Conservation (phyloP, 305 asterid genomes). For the Stenogyne calaminthoides region DNA sequence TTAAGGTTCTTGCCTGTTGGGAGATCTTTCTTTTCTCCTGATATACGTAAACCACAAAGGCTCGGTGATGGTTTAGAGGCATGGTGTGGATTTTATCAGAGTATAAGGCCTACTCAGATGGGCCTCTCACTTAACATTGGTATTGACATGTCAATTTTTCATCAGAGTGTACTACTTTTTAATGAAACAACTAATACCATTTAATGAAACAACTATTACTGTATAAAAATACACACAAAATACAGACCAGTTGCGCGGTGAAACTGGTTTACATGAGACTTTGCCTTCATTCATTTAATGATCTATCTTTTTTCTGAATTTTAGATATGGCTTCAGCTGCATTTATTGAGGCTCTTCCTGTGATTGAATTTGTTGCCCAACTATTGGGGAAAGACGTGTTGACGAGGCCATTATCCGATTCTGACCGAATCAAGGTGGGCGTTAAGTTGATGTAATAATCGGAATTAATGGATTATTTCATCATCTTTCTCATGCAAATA, state of each 20-base stretch:
- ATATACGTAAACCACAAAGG: constrained; percentile 78
- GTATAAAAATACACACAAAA: neutral
- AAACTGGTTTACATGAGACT: neutral
- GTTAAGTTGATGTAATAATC: neutral
- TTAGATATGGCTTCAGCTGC: constrained; percentile 99
- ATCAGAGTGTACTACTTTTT: neutral
- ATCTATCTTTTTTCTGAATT: constrained; percentile 19
- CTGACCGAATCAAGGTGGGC: constrained; percentile 85
- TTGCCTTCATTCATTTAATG: constrained; percentile 6
- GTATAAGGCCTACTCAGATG: constrained; percentile 98
- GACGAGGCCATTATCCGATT: constrained; percentile 86
- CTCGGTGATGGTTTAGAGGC: constrained; percentile 99
- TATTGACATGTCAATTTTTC: constrained; percentile 23
- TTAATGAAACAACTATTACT: neutral
- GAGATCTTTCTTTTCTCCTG: constrained; percentile 91
- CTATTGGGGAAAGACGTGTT: constrained; percentile 86
- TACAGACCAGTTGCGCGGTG: neutral
- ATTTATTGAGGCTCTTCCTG: constrained; percentile 96
- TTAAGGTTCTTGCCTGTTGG: constrained; percentile 90
- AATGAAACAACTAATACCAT: neutral
- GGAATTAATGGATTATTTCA: neutral
- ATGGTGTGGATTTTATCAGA: constrained; percentile 99
- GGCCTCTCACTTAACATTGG: constrained; percentile 98
- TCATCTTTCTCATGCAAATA: constrained; percentile 3
- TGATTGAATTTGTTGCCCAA: constrained; percentile 87